Evolutionary conservation across 345 rosid species (phyloP).

Genomic region (Lepidium sativum): DNA sequence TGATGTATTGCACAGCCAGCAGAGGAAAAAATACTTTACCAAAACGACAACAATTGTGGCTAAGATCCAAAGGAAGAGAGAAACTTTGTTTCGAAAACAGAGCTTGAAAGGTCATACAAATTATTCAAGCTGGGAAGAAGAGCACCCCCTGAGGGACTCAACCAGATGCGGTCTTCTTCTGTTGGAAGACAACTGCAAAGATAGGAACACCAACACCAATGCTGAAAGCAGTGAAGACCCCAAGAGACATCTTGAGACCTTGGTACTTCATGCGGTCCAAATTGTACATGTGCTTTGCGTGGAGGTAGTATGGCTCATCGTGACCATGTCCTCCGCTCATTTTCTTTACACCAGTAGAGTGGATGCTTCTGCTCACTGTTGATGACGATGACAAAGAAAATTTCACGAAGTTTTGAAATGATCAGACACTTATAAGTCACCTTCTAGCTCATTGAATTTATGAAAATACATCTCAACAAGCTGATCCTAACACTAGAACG

Average conservation of each 20-base stretch:
- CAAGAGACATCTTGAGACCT: slow-evolving; percentile 73
- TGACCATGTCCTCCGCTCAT: slow-evolving; percentile 66
- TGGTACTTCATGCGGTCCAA: slow-evolving; percentile 87
- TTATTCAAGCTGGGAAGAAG: background rate
- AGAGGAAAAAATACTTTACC: slow-evolving; percentile 12
- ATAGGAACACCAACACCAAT: slow-evolving; percentile 79
- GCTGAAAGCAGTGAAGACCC: slow-evolving; percentile 79
- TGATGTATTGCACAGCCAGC: slow-evolving; percentile 3
- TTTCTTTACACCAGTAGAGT: slow-evolving; percentile 28
- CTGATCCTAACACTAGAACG: background rate
- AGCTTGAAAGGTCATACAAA: slow-evolving; percentile 9
- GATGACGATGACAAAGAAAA: background rate
- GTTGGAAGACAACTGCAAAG: slow-evolving; percentile 92
- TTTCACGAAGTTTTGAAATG: background rate
- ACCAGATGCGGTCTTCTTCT: slow-evolving; percentile 76
- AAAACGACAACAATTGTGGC: slow-evolving; percentile 2
- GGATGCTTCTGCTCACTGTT: slow-evolving; percentile 27
- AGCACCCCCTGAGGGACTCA: slow-evolving; percentile 7
- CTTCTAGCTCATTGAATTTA: background rate
- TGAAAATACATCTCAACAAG: background rate
- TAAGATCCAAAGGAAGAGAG: slow-evolving; percentile 11
- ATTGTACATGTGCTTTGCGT: slow-evolving; percentile 97
- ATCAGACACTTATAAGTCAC: background rate
- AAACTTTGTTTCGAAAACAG: slow-evolving; percentile 11
- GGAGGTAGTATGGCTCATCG: slow-evolving; percentile 70